Evolutionary conservation across 352 stramenopile species (phyloP).

Genomic region (Globisporangium acanthophoron): DNA sequence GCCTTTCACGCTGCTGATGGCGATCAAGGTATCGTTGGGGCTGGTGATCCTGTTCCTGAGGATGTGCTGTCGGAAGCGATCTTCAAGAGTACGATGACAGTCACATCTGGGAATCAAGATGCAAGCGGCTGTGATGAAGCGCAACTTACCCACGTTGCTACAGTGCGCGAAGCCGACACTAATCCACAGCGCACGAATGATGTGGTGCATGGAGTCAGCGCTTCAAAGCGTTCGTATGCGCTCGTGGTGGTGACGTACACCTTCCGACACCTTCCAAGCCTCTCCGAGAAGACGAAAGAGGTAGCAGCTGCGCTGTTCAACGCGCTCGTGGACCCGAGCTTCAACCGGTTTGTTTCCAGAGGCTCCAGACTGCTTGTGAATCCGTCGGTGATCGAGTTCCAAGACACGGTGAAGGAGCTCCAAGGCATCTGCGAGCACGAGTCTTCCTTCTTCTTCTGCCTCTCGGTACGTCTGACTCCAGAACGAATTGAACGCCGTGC

Average conservation of each 20-base stretch:
- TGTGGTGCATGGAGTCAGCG: neutral
- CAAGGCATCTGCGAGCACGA: constrained; percentile 27
- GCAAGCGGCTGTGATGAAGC: no score
- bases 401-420: constrained; percentile 68
- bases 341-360: constrained; percentile 39
- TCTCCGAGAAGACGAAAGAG: constrained; percentile 55
- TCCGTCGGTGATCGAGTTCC: constrained; percentile 79
- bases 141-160: no score
- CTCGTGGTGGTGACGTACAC: constrained; percentile 46
- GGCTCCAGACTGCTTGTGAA: constrained; percentile 66
- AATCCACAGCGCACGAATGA: neutral
- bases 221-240: constrained; percentile 23
- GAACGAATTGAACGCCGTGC: neutral
- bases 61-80: no score
- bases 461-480: constrained; percentile 32
- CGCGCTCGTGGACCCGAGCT: constrained; percentile 43
- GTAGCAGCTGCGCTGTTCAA: constrained; percentile 47
- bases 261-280: constrained; percentile 47
- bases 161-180: neutral
- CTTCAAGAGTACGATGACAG: no score
- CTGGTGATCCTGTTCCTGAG: no score
- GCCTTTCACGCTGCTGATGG: no score
- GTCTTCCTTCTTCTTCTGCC: constrained; percentile 56
- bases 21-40: no score
- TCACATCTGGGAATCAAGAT: no score